Conservation (phyloP, 306 rosid genomes). For the Purshia tridentata region DNA sequence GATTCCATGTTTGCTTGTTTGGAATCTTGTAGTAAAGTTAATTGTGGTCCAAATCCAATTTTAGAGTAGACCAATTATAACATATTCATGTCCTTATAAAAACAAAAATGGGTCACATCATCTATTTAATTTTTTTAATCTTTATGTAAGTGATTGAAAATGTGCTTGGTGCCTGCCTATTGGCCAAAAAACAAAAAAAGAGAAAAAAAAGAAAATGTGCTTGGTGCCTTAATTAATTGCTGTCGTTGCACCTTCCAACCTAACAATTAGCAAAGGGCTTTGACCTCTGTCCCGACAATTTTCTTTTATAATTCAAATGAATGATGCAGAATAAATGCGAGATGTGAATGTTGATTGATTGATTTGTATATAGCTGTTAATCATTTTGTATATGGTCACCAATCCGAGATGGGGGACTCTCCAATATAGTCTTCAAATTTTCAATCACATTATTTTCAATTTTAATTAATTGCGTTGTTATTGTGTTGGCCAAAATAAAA, state of each 20-base stretch:
- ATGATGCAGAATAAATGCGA: no score
- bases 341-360: no score
- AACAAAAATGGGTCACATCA: background rate
- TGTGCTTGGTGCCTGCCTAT: background rate
- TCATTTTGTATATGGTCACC: no score
- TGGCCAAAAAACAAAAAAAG: no score
- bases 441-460: no score
- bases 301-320: no score
- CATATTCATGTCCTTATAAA: background rate
- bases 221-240: background rate
- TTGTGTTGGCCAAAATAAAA: no score
- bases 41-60: background rate
- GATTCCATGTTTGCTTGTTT: background rate
- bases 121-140: background rate
- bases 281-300: background rate
- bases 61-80: background rate
- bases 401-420: no score
- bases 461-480: no score
- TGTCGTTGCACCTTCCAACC: slow-evolving; percentile 11
- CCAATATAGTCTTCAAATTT: no score
- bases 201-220: background rate
- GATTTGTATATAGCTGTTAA: no score
- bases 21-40: background rate
- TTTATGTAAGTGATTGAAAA: background rate
- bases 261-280: background rate